phyloP scores from a whole-genome alignment of 345 rosid species.

The Schrenkiella parvula region DNA sequence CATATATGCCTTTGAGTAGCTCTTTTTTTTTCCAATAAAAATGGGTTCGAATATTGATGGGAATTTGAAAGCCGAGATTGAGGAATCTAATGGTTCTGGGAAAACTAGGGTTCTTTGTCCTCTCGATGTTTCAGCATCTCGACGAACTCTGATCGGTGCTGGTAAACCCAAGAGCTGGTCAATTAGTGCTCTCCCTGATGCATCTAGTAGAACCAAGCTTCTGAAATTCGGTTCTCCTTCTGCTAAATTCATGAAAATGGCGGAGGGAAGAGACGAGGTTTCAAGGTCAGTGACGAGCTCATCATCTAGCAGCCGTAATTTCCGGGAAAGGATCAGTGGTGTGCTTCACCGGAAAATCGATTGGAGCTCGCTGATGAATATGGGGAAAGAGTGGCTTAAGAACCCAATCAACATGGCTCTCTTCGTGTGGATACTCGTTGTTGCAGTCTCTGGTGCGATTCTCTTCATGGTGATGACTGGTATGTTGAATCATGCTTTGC shows the following conservation, averaged over 20 bases:
- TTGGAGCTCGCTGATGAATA: slow-evolving; percentile 51
- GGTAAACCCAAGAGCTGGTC: slow-evolving; percentile 34
- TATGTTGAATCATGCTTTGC: slow-evolving; percentile 69
- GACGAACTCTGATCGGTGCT: slow-evolving; percentile 39
- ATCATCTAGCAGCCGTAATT: slow-evolving; percentile 31
- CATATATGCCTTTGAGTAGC: slow-evolving; percentile 17
- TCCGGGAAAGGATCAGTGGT: slow-evolving; percentile 57
- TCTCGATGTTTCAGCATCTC: slow-evolving; percentile 44
- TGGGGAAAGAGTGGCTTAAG: slow-evolving; percentile 69
- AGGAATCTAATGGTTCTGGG: slow-evolving; percentile 35
- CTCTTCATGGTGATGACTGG: slow-evolving; percentile 96
- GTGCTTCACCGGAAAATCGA: slow-evolving; percentile 58
- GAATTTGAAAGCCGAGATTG: slow-evolving; percentile 38
- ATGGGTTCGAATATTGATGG: slow-evolving; percentile 50
- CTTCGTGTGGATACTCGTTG: slow-evolving; percentile 59
- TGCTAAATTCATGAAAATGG: slow-evolving; percentile 56
- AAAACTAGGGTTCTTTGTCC: slow-evolving; percentile 31
- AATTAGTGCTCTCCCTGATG: slow-evolving; percentile 14
- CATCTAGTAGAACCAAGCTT: slow-evolving; percentile 41
- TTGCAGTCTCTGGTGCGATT: slow-evolving; percentile 90
- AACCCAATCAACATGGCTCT: slow-evolving; percentile 86
- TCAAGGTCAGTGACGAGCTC: slow-evolving; percentile 60
- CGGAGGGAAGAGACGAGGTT: slow-evolving; percentile 56
- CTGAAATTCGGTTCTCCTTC: slow-evolving; percentile 69
- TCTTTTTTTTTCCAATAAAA: neutral